Evolutionary conservation across 2,329 filamentous ascomycete genomes (phyloP), one percentile per base, ranked within the genome.

Genomic region (Neopestalotiopsis clavispora): DNA sequence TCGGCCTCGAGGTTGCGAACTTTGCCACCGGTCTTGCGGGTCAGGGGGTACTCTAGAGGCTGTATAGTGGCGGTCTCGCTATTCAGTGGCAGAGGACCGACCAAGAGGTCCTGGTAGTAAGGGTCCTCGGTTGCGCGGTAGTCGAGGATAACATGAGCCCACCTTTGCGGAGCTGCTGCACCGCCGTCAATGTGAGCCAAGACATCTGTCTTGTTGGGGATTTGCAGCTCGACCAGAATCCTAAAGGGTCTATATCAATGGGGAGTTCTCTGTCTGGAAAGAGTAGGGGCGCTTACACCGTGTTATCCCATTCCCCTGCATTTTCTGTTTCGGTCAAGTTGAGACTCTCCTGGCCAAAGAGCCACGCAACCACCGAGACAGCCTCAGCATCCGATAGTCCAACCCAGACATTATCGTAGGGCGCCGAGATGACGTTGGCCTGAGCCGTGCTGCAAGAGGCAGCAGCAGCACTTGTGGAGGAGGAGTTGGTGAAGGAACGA

Each of bases 171-270:
- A 1, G 75, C 72, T 3, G 79, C 67, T 0, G 74, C 80, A 6
- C 73, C 70, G 2, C 77, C 78, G 40, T 86, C 83, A 1, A 87
- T 73, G 67, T 85, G 87, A 2, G 78, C 69, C 61, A 85, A 67
- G 0, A 79, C 82, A 68, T 84, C 84, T 0, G 83, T 84, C 76
- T 87, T 87, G 75, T 87, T 87, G 0, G 84, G 84, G 28, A 75
- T 71, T 65, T 85, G 75, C 0, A 81, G 70, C 72, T 85, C 84
- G 1, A 79, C 73, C 2, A 78, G 71, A 4, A 78, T 65, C 10
- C 75, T 78, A 49, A 70, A 4, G 0, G 4, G 58, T 9, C 1
- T 7, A 4, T 67, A 57, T 52, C 67, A 45, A 32, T n/a, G 2
- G 2, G 13, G 6, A 23, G 23, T 23, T n/a, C 2, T 49, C 28